Base-by-base conservation (phyloP, 176 grass and related monocot genomes). In the Aegilops speltoides region DNA sequence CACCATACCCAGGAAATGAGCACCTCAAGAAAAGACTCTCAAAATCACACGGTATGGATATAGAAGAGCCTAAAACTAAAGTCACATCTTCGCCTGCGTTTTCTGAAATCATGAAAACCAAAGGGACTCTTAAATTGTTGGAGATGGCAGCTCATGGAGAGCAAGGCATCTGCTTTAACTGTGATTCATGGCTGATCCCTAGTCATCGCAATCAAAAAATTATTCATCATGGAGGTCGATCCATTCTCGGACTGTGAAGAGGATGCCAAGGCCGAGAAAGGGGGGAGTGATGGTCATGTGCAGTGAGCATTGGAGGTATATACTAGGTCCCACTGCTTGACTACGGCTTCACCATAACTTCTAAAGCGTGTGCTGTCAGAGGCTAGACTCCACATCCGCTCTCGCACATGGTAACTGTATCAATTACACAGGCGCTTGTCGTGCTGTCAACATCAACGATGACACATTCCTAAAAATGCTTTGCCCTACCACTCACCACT, bases 1-100 rank as follows among this genome's bases (percentile, higher is more conserved):
- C 33, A 74, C 5, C 64, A 71, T 71, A 20, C 16, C 50, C 60
- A 86, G 67, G 23, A 86, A 20, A 70, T 72, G 2, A 78, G 62
- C 10, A 32, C 29, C 52, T 54, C 2, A 14, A 78, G 77, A 85
- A 90, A 78, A 11, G 11, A 77, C 24, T 10, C 8, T n/a, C 17
- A 62, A 66, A 85, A 81, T 14, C 19, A 72, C 23, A 80, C 32
- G 57, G 50, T 11, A 83, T 36, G 13, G 28, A 73, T 38, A 73
- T 31, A 54, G 62, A 67, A 12, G 38, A 48, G 10, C 43, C 43
- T 15, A 54, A 24, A 28, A 59, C 54, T 59, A 59, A 22, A 59
- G 2, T 59, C 54, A 59, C 7, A 59, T 59, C 54, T 59, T 59
- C 54, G 54, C 54, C 54, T 59, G 19, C 20, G 2, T 59, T 59